Evolutionary conservation across 768 basidiomycete genomes (phyloP).

Genomic region (Punctularia strigosozonata): DNA sequence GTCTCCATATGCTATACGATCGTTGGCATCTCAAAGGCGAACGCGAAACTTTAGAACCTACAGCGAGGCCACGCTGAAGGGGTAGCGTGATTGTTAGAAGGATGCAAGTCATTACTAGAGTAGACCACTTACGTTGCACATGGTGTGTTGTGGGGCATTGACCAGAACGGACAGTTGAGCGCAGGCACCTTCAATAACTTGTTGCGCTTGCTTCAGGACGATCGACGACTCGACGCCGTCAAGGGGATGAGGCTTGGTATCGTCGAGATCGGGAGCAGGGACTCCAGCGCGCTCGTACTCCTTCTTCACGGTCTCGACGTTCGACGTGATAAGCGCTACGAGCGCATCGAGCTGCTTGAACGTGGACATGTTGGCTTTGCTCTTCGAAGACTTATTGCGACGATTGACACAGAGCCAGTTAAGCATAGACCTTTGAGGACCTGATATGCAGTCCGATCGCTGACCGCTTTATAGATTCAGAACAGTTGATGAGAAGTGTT

Average conservation of each 20-base stretch:
- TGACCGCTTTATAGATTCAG: too few species aligned
- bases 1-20: slow-evolving; percentile 3
- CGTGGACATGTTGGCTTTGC: too few species aligned
- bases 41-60: too few species aligned
- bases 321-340: slow-evolving; percentile 20
- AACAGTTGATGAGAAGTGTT: too few species aligned
- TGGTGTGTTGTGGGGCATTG: slow-evolving; percentile 8
- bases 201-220: neutral
- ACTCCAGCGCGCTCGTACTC: slow-evolving; percentile 19
- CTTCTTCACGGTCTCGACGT: slow-evolving; percentile 20
- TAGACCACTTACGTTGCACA: slow-evolving; percentile 9
- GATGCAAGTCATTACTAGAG: neutral
- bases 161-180: slow-evolving; percentile 10
- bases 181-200: slow-evolving; percentile 11
- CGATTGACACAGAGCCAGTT: too few species aligned
- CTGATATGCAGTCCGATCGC: too few species aligned
- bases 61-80: neutral
- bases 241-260: slow-evolving; percentile 21
- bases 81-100: too few species aligned
- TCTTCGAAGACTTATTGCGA: too few species aligned
- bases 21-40: neutral
- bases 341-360: too few species aligned
- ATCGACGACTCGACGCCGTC: slow-evolving; percentile 14
- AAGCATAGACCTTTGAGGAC: too few species aligned
- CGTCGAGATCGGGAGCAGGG: slow-evolving; percentile 23